Base-by-base conservation (phyloP, 257 asterid genomes). In the Nemophila menziesii region DNA sequence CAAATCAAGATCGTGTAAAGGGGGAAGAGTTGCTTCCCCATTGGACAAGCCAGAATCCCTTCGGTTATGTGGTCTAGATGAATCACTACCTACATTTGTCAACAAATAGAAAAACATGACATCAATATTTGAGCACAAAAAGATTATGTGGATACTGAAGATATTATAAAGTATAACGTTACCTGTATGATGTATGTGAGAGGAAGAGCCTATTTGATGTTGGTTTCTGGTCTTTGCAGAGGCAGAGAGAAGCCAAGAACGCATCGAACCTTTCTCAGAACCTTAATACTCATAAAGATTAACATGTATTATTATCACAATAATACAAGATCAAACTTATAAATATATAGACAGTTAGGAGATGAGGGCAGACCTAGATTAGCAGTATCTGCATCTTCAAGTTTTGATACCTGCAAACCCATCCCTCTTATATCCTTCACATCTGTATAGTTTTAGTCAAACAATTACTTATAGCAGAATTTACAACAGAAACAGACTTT, bases 321-420 rank as follows among this genome's bases (percentile, higher is more conserved):
- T n/a, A 18, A 41, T 17, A 12, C n/a, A 11, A 13, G 18, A 19
- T 8, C 20, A 4, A 18, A 7, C 3, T 2, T 29, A 29, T 7
- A 29, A 29, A 29, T 2, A 7, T 7, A 29, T 29, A 29, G 12
- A 29, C 36, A 29, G 11, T 29, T 18, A 27, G 19, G 34, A 5
- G 48, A n/a, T 22, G 19, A 57, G 19, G 22, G 29, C 71, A 47
- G 57, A 83, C 98, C 95, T 68, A 40, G 72, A 42, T 59, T 78
- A 66, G 63, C 49, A 65, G 43, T 75, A 49, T 74, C 78, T n/a
- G 63, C 60, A 49, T 63, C 79, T 77, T 84, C 92, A 51, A 90
- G 98, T 69, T 90, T 90, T 5, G 98, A 80, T 57, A 87, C 96
- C 71, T 90, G 96, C 74, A 90, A 69, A 66, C 96, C 96, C 92